Evolutionary conservation across 2,329 filamentous ascomycete genomes (phyloP).

Genomic region (Diaporthe ilicicola): DNA sequence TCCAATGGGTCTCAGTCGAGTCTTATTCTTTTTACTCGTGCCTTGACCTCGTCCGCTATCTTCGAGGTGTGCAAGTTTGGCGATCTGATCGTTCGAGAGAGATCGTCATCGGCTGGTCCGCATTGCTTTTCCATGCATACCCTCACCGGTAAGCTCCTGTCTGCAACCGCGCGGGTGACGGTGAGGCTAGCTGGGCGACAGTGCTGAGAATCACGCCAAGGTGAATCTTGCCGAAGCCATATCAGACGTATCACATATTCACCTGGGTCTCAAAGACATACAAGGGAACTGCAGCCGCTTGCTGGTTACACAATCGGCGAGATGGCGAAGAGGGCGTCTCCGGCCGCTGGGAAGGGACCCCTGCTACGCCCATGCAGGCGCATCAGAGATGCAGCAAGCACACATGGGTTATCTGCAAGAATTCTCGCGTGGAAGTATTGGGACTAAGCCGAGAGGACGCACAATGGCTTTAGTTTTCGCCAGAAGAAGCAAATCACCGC

Average conservation of each 20-base stretch:
- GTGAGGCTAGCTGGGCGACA: not conserved
- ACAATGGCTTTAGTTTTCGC: not conserved
- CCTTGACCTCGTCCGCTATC: not conserved
- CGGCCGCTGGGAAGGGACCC: not conserved
- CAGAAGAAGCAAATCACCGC: not conserved
- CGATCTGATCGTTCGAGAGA: not conserved
- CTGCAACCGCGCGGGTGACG: not conserved
- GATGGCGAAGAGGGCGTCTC: conserved; percentile 17
- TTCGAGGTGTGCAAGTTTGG: not conserved
- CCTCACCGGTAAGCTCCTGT: conserved; percentile 5
- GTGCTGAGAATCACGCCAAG: not conserved
- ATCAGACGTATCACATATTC: conserved; percentile 21
- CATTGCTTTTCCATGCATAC: conserved; percentile 12
- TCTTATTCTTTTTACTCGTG: conserved; percentile 7
- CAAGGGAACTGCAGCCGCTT: conserved; percentile 11
- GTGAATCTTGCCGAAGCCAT: not conserved
- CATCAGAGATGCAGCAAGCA: not conserved
- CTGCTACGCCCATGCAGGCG: not conserved
- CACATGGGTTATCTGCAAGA: conserved; percentile 5
- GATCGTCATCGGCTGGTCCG: not conserved
- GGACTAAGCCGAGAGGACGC: conserved; percentile 10
- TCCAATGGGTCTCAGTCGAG: not conserved
- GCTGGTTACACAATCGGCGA: conserved; percentile 1
- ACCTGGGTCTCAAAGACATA: not conserved
- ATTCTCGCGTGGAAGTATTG: conserved; percentile 2